Conservation (phyloP, 1,284 basidiomycete genomes). For the Trichosporon inkin region DNA sequence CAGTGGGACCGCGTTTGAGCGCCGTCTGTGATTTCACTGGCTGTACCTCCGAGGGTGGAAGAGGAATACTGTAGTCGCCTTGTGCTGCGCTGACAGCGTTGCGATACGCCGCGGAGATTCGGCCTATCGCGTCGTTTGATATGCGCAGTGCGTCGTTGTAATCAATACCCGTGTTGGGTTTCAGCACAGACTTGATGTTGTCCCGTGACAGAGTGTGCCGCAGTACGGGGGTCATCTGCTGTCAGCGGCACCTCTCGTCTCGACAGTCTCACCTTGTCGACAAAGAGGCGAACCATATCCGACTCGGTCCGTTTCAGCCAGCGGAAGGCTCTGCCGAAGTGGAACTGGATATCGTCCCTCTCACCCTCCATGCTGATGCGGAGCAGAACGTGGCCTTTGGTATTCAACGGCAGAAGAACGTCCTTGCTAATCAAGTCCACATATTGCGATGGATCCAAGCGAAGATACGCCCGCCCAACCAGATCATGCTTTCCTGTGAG, state of each 20-base stretch:
- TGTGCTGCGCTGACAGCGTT: constrained; percentile 60
- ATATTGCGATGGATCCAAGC: constrained; percentile 82
- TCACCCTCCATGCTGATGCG: constrained; percentile 98
- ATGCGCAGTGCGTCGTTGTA: constrained; percentile 62
- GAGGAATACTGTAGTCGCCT: constrained; percentile 68
- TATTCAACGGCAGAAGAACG: constrained; percentile 82
- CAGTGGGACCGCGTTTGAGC: constrained; percentile 65
- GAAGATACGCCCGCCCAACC: constrained; percentile 85
- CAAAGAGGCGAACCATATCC: constrained; percentile 94
- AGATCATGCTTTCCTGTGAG: constrained; percentile 86
- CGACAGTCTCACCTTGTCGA: constrained; percentile 87
- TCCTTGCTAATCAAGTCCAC: constrained; percentile 88
- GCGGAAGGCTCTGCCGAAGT: constrained; percentile 93
- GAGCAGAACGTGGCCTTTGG: constrained; percentile 71
- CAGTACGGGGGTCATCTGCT: constrained; percentile 88
- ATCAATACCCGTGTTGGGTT: constrained; percentile 58
- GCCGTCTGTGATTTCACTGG: constrained; percentile 40
- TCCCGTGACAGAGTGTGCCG: constrained; percentile 78
- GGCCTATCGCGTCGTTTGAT: constrained; percentile 54
- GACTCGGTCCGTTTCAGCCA: constrained; percentile 89
- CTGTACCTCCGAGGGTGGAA: constrained; percentile 60
- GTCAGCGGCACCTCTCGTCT: background rate
- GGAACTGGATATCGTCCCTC: constrained; percentile 96
- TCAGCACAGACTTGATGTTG: constrained; percentile 72
- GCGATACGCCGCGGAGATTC: constrained; percentile 74